phyloP scores from a whole-genome alignment of 192 early-diverging fungal genomes.

The Paraglomus brasilianum region DNA sequence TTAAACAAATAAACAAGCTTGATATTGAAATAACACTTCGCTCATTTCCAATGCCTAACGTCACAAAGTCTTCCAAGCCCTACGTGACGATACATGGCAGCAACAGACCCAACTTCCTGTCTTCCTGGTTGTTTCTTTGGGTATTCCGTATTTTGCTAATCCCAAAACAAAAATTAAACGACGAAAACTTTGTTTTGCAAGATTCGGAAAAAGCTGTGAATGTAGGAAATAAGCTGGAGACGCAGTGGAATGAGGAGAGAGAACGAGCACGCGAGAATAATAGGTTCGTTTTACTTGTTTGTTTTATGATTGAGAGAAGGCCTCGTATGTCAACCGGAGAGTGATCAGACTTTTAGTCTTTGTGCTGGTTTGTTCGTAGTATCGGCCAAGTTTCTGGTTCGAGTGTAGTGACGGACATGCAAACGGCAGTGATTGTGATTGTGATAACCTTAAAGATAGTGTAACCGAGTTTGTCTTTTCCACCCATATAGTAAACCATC shows the following conservation, averaged over 20 bases:
- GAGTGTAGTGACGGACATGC: not conserved
- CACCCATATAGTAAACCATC: slow-evolving; percentile 45
- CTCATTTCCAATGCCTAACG: slow-evolving; percentile 8
- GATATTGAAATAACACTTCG: no score
- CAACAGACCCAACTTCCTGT: slow-evolving; percentile 48
- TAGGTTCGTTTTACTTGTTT: slow-evolving; percentile 36
- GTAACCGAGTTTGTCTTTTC: slow-evolving; percentile 4
- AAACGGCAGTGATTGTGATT: not conserved
- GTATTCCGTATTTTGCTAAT: slow-evolving; percentile 52
- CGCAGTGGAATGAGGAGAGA: slow-evolving; percentile 44
- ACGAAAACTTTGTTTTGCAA: slow-evolving; percentile 53
- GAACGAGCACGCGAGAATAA: slow-evolving; percentile 38
- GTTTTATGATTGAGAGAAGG: not conserved
- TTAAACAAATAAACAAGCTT: no score
- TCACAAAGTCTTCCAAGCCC: slow-evolving; percentile 11
- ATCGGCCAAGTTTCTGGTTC: not conserved
- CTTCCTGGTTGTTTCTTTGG: slow-evolving; percentile 64
- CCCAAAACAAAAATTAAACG: slow-evolving; percentile 42
- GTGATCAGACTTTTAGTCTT: not conserved
- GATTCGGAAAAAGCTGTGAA: slow-evolving; percentile 53
- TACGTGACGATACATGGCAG: slow-evolving; percentile 34
- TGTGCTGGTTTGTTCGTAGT: not conserved
- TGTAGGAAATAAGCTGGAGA: slow-evolving; percentile 51
- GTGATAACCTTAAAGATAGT: slow-evolving; percentile 31
- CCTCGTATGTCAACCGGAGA: not conserved